Base-by-base conservation (phyloP, 1,284 basidiomycete genomes). In the Sphagnurus paluster region DNA sequence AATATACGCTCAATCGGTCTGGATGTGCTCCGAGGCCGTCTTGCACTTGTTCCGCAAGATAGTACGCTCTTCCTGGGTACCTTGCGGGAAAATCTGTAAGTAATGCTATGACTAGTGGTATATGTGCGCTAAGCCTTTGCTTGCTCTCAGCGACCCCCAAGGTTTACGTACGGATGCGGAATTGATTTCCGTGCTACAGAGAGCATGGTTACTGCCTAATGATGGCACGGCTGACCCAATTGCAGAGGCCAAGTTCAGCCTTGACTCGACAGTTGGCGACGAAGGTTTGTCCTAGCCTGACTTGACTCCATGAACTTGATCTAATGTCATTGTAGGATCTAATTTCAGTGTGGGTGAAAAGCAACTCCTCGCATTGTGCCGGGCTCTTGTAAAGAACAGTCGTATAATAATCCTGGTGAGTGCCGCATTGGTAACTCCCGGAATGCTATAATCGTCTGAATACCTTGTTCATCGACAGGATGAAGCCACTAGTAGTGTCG, bases 401-500 rank as follows among this genome's bases (percentile, higher is more conserved):
- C 76, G 74, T 10, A 76, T 90, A 43, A 82, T 91, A 38, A 73
- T 91, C 17, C 72, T 90, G 56, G 83, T 77, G 60, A 66, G 70
- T 68, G 4, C 40, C 28, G n/a, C 38, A n/a, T 23, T 9, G 10
- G 29, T 14, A 9, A 3, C 19, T 28, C n/a, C n/a, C n/a, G n/a
- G n/a, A n/a, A n/a, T n/a, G n/a, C n/a, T n/a, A n/a, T n/a, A n/a
- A n/a, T n/a, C n/a, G n/a, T n/a, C n/a, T n/a, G n/a, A n/a, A n/a
- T n/a, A n/a, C n/a, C n/a, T n/a, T n/a, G n/a, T 2, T 8, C 25
- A 16, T 29, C 6, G 9, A 8, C 36, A 79, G 74, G 84, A 85
- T 55, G 86, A 91, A 62, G 88, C 89, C 0, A 92, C 90, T 1
- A 88, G 87, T n/a, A 88, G 77, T 39, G 87, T 93, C 14, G 91